Evolutionary conservation across 1,139 yeast species (phyloP).

Genomic region (Lipomyces yarrowii): DNA sequence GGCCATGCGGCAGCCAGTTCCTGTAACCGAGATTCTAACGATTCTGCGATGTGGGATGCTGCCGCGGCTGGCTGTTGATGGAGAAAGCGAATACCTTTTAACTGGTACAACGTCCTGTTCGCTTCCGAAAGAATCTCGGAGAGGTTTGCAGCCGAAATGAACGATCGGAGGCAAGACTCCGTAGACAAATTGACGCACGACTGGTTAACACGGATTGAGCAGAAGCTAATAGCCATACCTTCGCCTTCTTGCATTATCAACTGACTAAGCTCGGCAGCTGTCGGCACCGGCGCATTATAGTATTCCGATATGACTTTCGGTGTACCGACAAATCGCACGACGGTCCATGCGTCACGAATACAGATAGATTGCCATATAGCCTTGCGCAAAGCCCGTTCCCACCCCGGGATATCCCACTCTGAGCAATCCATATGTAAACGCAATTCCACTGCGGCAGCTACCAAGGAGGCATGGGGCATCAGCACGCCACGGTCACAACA

Average conservation of each 20-base stretch:
- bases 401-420: conserved; percentile 23
- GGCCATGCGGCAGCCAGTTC: conserved; percentile 1
- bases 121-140: conserved; percentile 15
- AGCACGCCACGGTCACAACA: conserved; percentile 20
- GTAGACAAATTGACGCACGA: background rate
- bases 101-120: conserved; percentile 15
- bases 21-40: conserved; percentile 11
- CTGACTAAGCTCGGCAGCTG: conserved; percentile 11
- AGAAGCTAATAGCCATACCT: background rate
- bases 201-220: background rate
- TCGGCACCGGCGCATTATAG: conserved; percentile 17
- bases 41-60: conserved; percentile 14
- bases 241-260: conserved; percentile 7
- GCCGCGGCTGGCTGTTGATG: conserved; percentile 1
- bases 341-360: conserved; percentile 26
- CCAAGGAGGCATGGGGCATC: conserved; percentile 24
- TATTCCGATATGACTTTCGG: conserved; percentile 19
- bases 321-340: conserved; percentile 18
- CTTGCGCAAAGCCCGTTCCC: conserved; percentile 29
- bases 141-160: conserved; percentile 9
- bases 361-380: conserved; percentile 21
- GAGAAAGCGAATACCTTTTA: background rate
- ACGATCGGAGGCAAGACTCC: conserved; percentile 13
- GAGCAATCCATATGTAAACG: conserved; percentile 27
- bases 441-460: conserved; percentile 26